Conservation (phyloP, 345 rosid genomes). For the Laguncularia racemosa region DNA sequence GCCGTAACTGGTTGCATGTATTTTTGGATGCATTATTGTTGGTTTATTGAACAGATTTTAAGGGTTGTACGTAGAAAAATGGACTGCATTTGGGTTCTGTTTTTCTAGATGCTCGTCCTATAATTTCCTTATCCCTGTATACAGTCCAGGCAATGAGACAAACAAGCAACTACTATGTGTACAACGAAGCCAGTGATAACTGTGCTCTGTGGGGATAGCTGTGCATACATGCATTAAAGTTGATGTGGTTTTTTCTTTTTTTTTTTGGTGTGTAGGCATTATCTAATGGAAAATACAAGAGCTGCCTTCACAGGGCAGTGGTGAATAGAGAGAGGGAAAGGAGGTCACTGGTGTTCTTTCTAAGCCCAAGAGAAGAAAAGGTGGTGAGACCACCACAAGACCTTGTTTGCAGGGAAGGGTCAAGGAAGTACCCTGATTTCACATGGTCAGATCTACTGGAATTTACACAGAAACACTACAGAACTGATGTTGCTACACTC, state of each 20-base stretch:
- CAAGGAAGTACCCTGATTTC: slow-evolving; percentile 62
- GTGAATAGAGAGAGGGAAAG: slow-evolving; percentile 48
- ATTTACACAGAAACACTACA: slow-evolving; percentile 47
- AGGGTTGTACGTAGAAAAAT: too few species aligned
- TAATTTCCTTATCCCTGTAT: too few species aligned
- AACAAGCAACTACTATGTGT: too few species aligned
- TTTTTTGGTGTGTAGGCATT: slow-evolving; percentile 29
- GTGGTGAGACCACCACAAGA: slow-evolving; percentile 61
- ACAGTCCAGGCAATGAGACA: too few species aligned
- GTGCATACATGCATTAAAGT: neutral
- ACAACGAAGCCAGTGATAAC: too few species aligned
- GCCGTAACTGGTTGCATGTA: too few species aligned
- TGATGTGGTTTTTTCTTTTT: neutral
- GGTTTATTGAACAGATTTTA: too few species aligned
- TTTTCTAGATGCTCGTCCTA: too few species aligned
- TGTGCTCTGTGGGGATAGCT: neutral
- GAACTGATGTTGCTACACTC: slow-evolving; percentile 41
- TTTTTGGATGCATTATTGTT: too few species aligned
- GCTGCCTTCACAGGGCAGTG: slow-evolving; percentile 65
- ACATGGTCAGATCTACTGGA: slow-evolving; percentile 64
- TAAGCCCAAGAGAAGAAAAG: slow-evolving; percentile 53
- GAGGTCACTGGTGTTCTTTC: slow-evolving; percentile 50
- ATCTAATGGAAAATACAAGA: slow-evolving; percentile 55
- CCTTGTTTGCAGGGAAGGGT: slow-evolving; percentile 24
- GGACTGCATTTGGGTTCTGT: too few species aligned